phyloP scores from a whole-genome alignment of 2,329 filamentous ascomycete genomes.

The Ascochyta lentis region DNA sequence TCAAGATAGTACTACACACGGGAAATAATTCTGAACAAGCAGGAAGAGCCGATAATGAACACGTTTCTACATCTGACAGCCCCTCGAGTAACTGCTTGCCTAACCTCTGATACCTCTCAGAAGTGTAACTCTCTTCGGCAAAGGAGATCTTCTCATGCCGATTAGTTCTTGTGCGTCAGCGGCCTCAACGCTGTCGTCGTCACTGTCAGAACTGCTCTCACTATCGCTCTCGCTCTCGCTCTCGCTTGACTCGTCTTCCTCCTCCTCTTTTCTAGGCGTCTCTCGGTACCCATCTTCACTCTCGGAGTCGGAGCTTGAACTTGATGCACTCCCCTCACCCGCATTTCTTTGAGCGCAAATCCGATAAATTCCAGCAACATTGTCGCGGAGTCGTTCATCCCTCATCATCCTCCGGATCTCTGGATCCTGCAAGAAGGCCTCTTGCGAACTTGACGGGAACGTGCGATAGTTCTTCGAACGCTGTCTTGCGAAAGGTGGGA shows the following conservation, averaged over 20 bases:
- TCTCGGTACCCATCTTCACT: background rate
- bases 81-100: background rate
- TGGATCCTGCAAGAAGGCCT: background rate
- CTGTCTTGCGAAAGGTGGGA: background rate
- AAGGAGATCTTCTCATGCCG: background rate
- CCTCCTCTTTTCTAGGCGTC: too few species aligned
- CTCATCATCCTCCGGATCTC: background rate
- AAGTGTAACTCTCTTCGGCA: background rate
- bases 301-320: background rate
- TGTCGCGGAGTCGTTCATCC: background rate
- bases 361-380: background rate
- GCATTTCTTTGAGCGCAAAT: background rate
- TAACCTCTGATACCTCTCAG: background rate
- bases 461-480: background rate
- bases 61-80: background rate
- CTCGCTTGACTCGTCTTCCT: background rate
- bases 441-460: background rate
- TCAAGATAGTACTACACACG: too few species aligned
- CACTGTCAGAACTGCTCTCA: background rate
- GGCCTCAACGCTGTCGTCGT: background rate
- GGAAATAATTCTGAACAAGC: too few species aligned
- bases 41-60: too few species aligned
- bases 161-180: background rate
- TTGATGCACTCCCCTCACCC: background rate
- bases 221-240: conserved; percentile 3